Base-by-base conservation (phyloP, 768 basidiomycete genomes). In the Amanita rubescens region DNA sequence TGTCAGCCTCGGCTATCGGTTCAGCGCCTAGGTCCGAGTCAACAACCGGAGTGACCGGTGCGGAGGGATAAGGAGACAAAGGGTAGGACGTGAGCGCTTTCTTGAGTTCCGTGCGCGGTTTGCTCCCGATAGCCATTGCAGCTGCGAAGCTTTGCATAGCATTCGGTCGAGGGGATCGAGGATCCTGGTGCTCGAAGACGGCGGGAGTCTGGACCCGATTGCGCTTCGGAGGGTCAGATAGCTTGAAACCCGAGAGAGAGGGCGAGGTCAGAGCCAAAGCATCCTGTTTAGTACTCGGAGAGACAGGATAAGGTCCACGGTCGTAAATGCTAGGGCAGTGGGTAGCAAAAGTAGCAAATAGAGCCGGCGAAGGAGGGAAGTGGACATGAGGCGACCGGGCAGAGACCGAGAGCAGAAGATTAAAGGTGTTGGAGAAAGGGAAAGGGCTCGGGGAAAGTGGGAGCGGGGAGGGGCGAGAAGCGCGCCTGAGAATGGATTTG, bases 241-340 rank as follows among this genome's bases (percentile, higher is more conserved):
- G 58, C 53, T 65, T 70, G 62, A 73, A 72, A 12, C 66, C 65
- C 17, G 68, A 65, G 19, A 63, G 43, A 2, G 67, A 65, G 30
- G 73, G 68, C 33, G 66, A 68, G 62, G 70, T 70, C 15, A 73
- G 71, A 14, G 71, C 72, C 6, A 83, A 81, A 17, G 84, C 59
- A 22, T 72, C 74, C 22, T 80, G 72, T 7, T 39, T 15, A 2
- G 69, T 69, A 60, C 82, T 84, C 2, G 82, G 83, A 3, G 74
- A 75, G 38, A 85, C 74, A 32, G 74, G 69, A 63, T 84, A 83
- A 9, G 86, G 77, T 0, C 74, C 77, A 37, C 86, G 80, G 63
- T 87, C 86, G 61, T 86, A 87, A 0, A 73, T 73, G 47, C 71
- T 62, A 0, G 84, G 66, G 0, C 84, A 83, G 62, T 84, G 78